Evolutionary conservation across 2,329 filamentous ascomycete genomes (phyloP).

Genomic region (Botrytis squamosa): DNA sequence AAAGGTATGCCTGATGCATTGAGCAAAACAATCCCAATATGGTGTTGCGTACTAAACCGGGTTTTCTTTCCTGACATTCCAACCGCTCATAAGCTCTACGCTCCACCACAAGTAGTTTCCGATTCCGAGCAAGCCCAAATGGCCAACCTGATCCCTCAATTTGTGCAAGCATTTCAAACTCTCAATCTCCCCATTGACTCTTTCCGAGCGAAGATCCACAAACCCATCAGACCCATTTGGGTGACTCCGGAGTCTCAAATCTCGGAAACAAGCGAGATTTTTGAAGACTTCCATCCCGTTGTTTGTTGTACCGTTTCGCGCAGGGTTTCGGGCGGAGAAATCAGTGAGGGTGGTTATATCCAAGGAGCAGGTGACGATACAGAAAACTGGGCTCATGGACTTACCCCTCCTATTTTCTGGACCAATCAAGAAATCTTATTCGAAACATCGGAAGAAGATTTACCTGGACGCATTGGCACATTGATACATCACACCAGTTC

Average conservation of each 20-base stretch:
- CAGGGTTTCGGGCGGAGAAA: slow-evolving; percentile 66
- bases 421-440: slow-evolving; percentile 60
- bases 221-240: slow-evolving; percentile 78
- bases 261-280: slow-evolving; percentile 45
- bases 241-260: slow-evolving; percentile 66
- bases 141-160: slow-evolving; percentile 52
- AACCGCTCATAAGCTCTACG: slow-evolving; percentile 56
- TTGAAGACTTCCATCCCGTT: slow-evolving; percentile 64
- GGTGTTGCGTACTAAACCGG: slow-evolving; percentile 84
- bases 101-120: slow-evolving; percentile 70
- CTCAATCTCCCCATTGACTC: slow-evolving; percentile 60
- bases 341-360: slow-evolving; percentile 74
- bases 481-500: slow-evolving; percentile 41
- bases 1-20: slow-evolving; percentile 88
- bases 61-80: slow-evolving; percentile 64
- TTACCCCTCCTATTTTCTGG: slow-evolving; percentile 84
- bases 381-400: slow-evolving; percentile 84
- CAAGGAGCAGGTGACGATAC: slow-evolving; percentile 94
- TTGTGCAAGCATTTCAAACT: slow-evolving; percentile 49
- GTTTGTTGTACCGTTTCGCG: slow-evolving; percentile 85
- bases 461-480: slow-evolving; percentile 50
- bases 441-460: slow-evolving; percentile 61
- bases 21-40: slow-evolving; percentile 90
- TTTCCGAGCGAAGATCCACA: slow-evolving; percentile 58
- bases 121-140: slow-evolving; percentile 80